Conservation (phyloP, 768 basidiomycete species). For the Podaxis sp. region DNA sequence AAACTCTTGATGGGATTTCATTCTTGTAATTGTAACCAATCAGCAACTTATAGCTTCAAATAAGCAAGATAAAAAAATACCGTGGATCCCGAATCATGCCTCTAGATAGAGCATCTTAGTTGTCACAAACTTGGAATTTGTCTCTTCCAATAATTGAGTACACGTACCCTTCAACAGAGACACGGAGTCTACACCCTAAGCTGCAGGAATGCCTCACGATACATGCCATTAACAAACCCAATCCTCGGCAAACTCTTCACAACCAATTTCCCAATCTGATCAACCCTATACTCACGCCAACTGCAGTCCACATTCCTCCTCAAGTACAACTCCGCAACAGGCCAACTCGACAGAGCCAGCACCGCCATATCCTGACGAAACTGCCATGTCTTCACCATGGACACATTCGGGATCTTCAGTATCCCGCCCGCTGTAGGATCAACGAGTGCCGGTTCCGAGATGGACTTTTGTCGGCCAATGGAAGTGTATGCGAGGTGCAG, state of each 20-base stretch:
- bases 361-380: constrained; percentile 12
- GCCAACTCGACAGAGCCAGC: not conserved
- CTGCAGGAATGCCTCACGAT: constrained; percentile 1
- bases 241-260: constrained; percentile 11
- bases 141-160: no score
- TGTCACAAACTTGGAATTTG: no score
- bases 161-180: no score
- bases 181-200: not conserved
- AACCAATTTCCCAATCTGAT: constrained; percentile 9
- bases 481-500: constrained; percentile 4
- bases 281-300: constrained; percentile 7
- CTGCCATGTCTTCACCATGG: constrained; percentile 11
- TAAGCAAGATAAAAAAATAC: no score
- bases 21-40: no score
- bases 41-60: no score
- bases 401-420: constrained; percentile 11
- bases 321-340: not conserved
- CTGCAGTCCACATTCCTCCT: constrained; percentile 3
- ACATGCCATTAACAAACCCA: constrained; percentile 12
- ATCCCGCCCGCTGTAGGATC: constrained; percentile 11
- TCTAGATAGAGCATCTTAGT: no score
- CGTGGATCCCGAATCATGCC: no score
- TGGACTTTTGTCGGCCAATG: constrained; percentile 8
- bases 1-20: no score
- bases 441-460: constrained; percentile 2